A percentile compares a stretch with the other conserved stretches of the same genome.
Evolutionary conservation across 2,329 filamentous ascomycete species (phyloP).

Genomic region (Aspergillus viridinutans): DNA sequence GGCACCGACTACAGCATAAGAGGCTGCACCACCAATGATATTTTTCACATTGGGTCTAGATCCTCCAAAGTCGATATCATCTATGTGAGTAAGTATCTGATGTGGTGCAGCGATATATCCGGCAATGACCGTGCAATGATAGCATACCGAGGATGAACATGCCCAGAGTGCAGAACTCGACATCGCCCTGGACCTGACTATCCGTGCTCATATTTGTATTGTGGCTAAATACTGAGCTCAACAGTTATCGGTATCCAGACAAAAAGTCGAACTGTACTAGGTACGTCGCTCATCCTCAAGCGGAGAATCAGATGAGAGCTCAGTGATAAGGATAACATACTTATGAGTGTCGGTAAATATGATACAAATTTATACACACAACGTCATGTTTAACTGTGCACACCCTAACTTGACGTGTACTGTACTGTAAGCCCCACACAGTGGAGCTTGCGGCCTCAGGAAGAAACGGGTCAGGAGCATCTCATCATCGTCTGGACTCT

Average conservation of each 20-base stretch:
- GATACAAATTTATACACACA: slow-evolving; percentile 13
- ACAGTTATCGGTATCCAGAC: neutral
- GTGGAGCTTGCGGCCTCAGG: slow-evolving; percentile 16
- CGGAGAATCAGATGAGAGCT: neutral
- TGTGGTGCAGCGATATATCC: slow-evolving; percentile 2
- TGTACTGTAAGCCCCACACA: slow-evolving; percentile 19
- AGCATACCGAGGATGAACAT: slow-evolving; percentile 61
- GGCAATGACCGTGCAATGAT: slow-evolving; percentile 1
- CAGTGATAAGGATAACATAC: neutral
- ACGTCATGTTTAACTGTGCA: slow-evolving; percentile 13
- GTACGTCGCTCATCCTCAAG: slow-evolving; percentile 5
- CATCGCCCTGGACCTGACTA: slow-evolving; percentile 12
- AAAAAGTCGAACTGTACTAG: neutral
- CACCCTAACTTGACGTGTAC: slow-evolving; percentile 5
- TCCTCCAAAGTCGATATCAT: slow-evolving; percentile 83
- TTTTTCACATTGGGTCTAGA: slow-evolving; percentile 65
- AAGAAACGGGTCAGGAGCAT: slow-evolving; percentile 20
- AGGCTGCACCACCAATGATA: slow-evolving; percentile 82
- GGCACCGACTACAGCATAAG: slow-evolving; percentile 82
- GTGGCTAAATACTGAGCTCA: neutral
- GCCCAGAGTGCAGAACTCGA: slow-evolving; percentile 58
- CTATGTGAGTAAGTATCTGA: slow-evolving; percentile 44
- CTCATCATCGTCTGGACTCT: slow-evolving; percentile 5
- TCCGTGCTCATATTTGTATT: neutral
- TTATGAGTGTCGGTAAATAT: neutral